Evolutionary conservation across 345 rosid species (phyloP).

Genomic region (Rhodamnia rubescens): DNA sequence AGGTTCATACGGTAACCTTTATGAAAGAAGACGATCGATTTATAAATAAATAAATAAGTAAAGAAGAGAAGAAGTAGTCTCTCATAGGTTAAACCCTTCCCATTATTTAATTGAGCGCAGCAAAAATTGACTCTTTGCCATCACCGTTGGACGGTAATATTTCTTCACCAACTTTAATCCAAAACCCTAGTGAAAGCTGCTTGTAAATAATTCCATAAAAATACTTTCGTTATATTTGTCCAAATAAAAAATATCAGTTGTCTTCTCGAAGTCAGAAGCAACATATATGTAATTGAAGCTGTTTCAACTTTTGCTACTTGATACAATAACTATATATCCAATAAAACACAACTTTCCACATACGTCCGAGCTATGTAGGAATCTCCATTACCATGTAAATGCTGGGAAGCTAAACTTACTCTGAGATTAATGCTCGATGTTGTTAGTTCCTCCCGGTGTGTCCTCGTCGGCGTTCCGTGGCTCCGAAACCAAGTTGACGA

Average conservation of each 20-base stretch:
- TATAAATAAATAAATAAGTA: no score
- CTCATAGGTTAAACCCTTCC: neutral
- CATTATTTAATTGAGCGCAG: neutral
- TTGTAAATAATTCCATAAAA: neutral
- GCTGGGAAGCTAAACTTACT: neutral
- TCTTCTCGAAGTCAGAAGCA: neutral
- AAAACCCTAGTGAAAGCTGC: neutral
- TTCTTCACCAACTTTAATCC: neutral
- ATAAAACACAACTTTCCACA: neutral
- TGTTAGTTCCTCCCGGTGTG: neutral
- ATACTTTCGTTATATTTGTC: neutral
- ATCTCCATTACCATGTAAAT: neutral
- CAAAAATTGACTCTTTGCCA: neutral
- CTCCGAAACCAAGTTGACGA: conserved; percentile 25
- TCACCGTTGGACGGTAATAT: neutral
- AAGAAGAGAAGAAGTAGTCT: neutral
- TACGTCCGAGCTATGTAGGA: neutral
- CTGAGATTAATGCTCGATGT: neutral
- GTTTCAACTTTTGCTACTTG: neutral
- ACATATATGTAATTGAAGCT: neutral
- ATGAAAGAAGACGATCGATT: no score
- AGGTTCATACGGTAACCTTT: neutral
- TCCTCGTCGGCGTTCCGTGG: neutral
- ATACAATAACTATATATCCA: neutral
- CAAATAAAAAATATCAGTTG: no score